Percentiles rank a stretch among this genome's conserved stretches.
Evolutionary conservation across 148 eudicot genomes (phyloP).

Genomic region (Mesembryanthemum crystallinum): DNA sequence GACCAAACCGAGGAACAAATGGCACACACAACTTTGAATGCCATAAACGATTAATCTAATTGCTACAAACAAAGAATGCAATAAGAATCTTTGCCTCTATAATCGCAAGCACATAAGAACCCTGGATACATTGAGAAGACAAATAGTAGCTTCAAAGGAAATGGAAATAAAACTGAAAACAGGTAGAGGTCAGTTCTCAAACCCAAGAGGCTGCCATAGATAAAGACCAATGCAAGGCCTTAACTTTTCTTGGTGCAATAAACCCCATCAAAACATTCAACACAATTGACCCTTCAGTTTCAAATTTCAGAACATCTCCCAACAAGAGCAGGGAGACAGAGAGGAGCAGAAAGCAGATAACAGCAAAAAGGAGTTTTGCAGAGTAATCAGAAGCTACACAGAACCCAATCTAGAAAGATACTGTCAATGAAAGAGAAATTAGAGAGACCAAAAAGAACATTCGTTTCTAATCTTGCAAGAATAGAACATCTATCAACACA

Average conservation of each 20-base stretch:
- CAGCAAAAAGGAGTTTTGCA: constrained; percentile 9
- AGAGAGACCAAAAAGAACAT: constrained; percentile 24
- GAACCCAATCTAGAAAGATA: neutral
- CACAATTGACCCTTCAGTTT: constrained; percentile 14
- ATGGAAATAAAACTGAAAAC: neutral
- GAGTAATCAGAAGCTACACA: constrained; percentile 13
- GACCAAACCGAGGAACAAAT: neutral
- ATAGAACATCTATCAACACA: constrained; percentile 2
- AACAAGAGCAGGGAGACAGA: constrained; percentile 8
- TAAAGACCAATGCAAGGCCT: neutral
- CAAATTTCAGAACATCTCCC: constrained; percentile 6
- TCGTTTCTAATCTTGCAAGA: constrained; percentile 6
- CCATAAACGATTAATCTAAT: neutral
- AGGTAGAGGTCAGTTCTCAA: neutral
- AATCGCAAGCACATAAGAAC: neutral
- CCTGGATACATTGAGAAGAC: neutral
- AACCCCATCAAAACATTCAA: constrained; percentile 1
- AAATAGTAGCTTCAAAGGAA: neutral
- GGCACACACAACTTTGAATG: neutral
- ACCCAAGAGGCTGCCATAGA: neutral
- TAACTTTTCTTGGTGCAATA: neutral
- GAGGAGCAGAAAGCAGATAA: constrained; percentile 13
- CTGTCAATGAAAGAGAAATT: constrained; percentile 17
- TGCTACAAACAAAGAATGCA: neutral
- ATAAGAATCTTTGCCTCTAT: neutral